phyloP scores from a whole-genome alignment of 805 yeast species.

The Starmerella cellae region DNA sequence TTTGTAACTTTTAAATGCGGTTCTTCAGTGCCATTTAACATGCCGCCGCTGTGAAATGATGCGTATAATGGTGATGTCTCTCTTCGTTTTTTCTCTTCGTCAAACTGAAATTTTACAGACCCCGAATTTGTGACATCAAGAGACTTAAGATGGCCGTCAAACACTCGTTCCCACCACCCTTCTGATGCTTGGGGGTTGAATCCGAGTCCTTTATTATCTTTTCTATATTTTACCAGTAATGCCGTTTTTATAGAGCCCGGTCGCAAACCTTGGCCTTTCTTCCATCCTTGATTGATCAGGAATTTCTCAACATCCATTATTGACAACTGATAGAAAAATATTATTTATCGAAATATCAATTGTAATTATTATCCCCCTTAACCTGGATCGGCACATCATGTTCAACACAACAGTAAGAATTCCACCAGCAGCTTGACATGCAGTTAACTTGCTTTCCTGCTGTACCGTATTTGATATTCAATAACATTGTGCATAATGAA shows the following conservation, averaged over 20 bases:
- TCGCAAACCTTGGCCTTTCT: conserved; percentile 72
- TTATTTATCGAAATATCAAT: too few species aligned
- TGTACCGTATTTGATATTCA: too few species aligned
- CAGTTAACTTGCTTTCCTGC: too few species aligned
- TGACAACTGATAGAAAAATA: too few species aligned
- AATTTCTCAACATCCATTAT: conserved; percentile 75
- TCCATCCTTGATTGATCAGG: conserved; percentile 75
- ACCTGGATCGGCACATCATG: too few species aligned
- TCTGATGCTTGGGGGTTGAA: conserved; percentile 60
- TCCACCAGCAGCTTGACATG: too few species aligned
- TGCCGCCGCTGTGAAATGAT: conserved; percentile 80
- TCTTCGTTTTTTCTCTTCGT: conserved; percentile 28
- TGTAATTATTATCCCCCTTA: too few species aligned
- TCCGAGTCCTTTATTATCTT: conserved; percentile 84
- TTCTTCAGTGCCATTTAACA: conserved; percentile 54
- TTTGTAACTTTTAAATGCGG: background rate
- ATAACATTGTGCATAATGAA: too few species aligned
- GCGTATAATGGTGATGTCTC: conserved; percentile 58
- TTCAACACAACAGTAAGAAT: too few species aligned
- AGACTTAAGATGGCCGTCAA: conserved; percentile 81
- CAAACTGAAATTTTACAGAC: conserved; percentile 41
- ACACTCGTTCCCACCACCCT: conserved; percentile 94
- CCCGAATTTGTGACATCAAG: conserved; percentile 41
- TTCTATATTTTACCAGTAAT: conserved; percentile 76
- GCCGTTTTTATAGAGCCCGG: conserved; percentile 76